Evolutionary conservation across 202 grass and related monocot species (phyloP).

Genomic region (Elaeis oleifera): DNA sequence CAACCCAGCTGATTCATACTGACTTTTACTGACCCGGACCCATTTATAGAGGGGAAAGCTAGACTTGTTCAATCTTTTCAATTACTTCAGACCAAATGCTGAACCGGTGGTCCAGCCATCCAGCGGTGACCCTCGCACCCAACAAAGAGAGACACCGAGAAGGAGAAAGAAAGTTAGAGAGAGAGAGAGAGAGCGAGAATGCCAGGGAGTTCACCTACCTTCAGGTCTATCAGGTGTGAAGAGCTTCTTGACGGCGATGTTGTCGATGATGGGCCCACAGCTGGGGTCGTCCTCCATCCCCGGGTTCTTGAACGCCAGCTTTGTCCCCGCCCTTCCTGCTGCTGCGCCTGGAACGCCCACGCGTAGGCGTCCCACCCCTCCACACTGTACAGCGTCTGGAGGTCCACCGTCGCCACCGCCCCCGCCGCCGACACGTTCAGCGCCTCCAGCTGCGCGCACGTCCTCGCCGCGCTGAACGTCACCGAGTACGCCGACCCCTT

Average conservation of each 20-base stretch:
- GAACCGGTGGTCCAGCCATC: too few relatives aligned
- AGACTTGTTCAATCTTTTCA: too few relatives aligned
- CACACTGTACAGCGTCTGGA: constrained; percentile 94
- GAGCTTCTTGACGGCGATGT: constrained; percentile 81
- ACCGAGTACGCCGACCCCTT: constrained; percentile 76
- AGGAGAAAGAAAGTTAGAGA: too few relatives aligned
- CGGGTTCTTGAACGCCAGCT: constrained; percentile 77
- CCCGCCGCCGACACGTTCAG: constrained; percentile 72
- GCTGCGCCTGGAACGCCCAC: constrained; percentile 64
- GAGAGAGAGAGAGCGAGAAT: too few relatives aligned
- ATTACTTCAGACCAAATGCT: too few relatives aligned
- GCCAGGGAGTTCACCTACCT: constrained; percentile 6
- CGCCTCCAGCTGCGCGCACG: constrained; percentile 87
- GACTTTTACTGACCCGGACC: too few relatives aligned
- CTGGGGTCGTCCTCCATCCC: constrained; percentile 98
- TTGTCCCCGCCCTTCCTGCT: constrained; percentile 36
- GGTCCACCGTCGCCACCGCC: constrained; percentile 47
- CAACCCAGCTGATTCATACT: too few relatives aligned
- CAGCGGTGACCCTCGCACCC: too few relatives aligned
- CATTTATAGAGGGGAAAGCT: too few relatives aligned
- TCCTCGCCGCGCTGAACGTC: constrained; percentile 89
- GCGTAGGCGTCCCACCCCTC: constrained; percentile 97
- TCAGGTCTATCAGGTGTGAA: constrained; percentile 72
- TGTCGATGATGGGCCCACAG: constrained; percentile 92
- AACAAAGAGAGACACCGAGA: too few relatives aligned